phyloP scores from a whole-genome alignment of 202 grass and related monocot genomes.

The Elaeis oleifera region DNA sequence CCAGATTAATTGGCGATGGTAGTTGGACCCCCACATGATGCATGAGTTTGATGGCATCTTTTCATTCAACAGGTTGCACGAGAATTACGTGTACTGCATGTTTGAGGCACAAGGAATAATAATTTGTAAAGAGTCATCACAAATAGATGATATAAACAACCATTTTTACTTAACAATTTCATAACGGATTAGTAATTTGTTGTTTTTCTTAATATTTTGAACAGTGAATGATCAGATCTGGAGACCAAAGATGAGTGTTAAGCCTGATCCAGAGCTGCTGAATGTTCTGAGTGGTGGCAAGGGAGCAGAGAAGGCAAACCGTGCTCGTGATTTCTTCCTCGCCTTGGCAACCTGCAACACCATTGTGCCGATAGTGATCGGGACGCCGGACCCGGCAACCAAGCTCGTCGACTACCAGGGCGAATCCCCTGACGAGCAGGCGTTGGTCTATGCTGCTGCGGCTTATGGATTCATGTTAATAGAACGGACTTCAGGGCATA shows the following conservation, averaged over 20 bases:
- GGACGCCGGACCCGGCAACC: slow-evolving; percentile 4
- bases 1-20: no score
- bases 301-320: slow-evolving; percentile 22
- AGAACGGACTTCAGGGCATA: slow-evolving; percentile 5
- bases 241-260: slow-evolving; percentile 40
- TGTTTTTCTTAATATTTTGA: neutral
- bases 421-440: slow-evolving; percentile 7
- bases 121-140: no score
- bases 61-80: no score
- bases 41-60: no score
- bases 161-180: no score
- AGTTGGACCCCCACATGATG: no score
- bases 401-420: slow-evolving; percentile 46
- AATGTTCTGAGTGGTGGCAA: slow-evolving; percentile 30
- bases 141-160: no score
- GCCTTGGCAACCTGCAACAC: slow-evolving; percentile 76
- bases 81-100: no score
- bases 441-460: slow-evolving; percentile 3
- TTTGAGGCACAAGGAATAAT: no score
- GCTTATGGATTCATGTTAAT: slow-evolving; percentile 4
- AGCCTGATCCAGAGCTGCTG: slow-evolving; percentile 49
- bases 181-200: no score
- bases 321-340: slow-evolving; percentile 63
- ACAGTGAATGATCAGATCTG: slow-evolving; percentile 28
- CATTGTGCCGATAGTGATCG: slow-evolving; percentile 53